Base-by-base conservation (phyloP, 768 basidiomycete species). In the Macrolepiota albuminosa region DNA sequence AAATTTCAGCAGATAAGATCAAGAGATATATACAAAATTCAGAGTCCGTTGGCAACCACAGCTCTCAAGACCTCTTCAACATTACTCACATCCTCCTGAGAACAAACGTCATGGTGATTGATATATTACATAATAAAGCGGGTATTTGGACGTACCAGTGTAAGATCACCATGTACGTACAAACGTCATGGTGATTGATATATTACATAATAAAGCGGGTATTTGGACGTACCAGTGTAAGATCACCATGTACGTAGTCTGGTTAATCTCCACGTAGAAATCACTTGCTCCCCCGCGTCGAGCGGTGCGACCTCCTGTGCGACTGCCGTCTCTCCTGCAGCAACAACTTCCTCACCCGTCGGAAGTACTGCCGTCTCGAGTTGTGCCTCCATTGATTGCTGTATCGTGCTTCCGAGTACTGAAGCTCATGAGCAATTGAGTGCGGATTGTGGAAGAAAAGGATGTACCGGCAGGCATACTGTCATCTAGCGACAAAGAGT, bases 381-480 rank as follows among this genome's bases (percentile, higher is more conserved):
- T 11, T 39, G 54, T 50, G 18, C 26, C 51, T 49, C 54, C 39
- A 4, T 50, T 51, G 34, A 48, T 13, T 18, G 48, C 3, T 31
- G 57, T 14, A 57, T 50, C 53, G 46, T 37, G 51, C 43, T 61
- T 66, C 55, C 63, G 59, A 58, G 62, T 59, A 63, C 60, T 63
- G 60, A 65, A 67, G 64, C 66, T 67, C 64, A 67, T 63, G 52
- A 67, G 64, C 64, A 67, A 60, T 60, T 58, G 56, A 13, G 61
- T 59, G 49, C 64, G 62, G 49, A 67, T 61, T 33, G 62, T 60
- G 60, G 60, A 33, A 60, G 57, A 49, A 61, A 63, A 39, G 13
- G 33, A 61, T 39, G 47, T 67, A 67, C 64, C 66, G 39, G 29
- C 18, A 42, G 53, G 53, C 29, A 54, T 46, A 48, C 36, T 51